A percentile compares a stretch with the other conserved stretches of the same genome.
Conservation (phyloP, 176 grass and related monocot genomes). For the Raddia distichophylla region DNA sequence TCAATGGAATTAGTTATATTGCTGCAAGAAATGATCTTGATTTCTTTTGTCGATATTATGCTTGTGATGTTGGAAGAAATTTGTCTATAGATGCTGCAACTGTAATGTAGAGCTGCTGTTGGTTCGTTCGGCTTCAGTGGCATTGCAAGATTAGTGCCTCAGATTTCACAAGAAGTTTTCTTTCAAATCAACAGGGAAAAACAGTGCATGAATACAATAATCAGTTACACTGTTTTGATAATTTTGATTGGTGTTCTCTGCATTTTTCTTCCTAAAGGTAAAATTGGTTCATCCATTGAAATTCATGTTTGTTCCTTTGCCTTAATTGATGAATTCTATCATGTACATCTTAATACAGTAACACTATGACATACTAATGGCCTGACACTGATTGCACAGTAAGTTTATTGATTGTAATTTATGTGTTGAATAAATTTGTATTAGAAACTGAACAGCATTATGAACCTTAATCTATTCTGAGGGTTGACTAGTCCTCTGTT, state of each 20-base stretch:
- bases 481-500: conserved; percentile 9
- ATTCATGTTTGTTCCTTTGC: not conserved
- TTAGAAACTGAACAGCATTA: not conserved
- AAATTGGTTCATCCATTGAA: not conserved
- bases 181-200: conserved; percentile 1
- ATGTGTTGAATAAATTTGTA: not conserved
- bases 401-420: not conserved
- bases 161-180: not conserved
- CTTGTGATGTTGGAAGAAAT: conserved; percentile 32
- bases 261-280: not conserved
- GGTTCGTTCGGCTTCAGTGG: not conserved
- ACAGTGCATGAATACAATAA: not conserved
- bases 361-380: conserved; percentile 7
- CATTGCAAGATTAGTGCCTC: conserved; percentile 13
- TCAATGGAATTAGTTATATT: conserved; percentile 39
- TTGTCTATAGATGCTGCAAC: conserved; percentile 4
- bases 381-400: not conserved
- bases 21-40: not conserved
- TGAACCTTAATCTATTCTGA: conserved; percentile 5
- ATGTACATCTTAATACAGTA: not conserved
- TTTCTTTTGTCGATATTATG: not conserved
- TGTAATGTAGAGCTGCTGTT: not conserved
- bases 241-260: not conserved
- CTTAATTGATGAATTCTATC: conserved; percentile 15
- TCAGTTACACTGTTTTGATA: conserved; percentile 6